phyloP scores from a whole-genome alignment of 2,329 filamentous ascomycete species.

The Cytospora leucostoma region DNA sequence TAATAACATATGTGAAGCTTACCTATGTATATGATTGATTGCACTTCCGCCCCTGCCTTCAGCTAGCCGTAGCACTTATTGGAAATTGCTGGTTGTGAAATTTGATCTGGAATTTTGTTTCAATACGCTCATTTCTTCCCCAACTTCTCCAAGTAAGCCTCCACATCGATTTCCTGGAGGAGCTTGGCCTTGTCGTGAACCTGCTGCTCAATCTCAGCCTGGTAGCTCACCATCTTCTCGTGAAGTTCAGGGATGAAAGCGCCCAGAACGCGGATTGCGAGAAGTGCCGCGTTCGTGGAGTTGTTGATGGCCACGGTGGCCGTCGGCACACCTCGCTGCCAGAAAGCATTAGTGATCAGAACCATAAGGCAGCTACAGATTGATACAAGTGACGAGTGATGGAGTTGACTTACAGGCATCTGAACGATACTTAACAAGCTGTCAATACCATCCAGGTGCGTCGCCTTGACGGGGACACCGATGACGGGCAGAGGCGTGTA shows the following conservation, averaged over 20 bases:
- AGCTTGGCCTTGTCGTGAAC: conserved; percentile 63
- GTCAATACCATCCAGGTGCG: conserved; percentile 70
- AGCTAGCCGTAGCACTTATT: no score
- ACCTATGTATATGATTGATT: no score
- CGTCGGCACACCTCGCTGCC: conserved; percentile 63
- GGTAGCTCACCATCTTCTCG: conserved; percentile 61
- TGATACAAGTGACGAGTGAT: conserved; percentile 40
- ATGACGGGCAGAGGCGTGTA: conserved; percentile 74
- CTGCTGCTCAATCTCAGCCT: conserved; percentile 61
- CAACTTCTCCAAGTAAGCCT: conserved; percentile 52
- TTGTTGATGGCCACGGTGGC: conserved; percentile 81
- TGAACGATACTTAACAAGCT: conserved; percentile 73
- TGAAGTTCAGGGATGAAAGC: conserved; percentile 57
- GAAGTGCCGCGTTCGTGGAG: conserved; percentile 72
- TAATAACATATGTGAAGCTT: no score
- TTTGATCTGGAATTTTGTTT: no score
- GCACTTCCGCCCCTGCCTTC: no score
- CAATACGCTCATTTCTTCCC: conserved; percentile 32
- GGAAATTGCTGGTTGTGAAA: no score
- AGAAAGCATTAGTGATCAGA: conserved; percentile 39
- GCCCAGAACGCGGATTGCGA: conserved; percentile 70
- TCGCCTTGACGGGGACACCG: conserved; percentile 75
- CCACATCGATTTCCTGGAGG: conserved; percentile 58
- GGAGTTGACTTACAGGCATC: conserved; percentile 61
- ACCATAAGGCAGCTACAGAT: conserved; percentile 20